Conservation (phyloP, 2,329 filamentous ascomycete genomes). For the Orbilia oligospora region DNA sequence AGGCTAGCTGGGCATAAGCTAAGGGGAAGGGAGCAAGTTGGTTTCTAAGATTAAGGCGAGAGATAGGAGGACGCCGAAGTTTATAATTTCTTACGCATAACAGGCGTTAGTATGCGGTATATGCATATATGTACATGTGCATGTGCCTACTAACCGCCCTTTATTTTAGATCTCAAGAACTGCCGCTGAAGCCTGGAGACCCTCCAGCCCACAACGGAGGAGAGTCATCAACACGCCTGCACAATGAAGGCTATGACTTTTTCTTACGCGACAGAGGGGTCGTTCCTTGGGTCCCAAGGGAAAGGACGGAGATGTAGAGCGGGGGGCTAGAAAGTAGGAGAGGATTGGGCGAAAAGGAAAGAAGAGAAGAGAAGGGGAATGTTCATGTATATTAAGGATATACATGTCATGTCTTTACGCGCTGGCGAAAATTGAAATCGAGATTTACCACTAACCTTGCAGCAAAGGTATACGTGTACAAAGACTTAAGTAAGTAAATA, state of each 20-base stretch:
- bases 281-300: background rate
- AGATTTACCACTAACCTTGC: conserved; percentile 17
- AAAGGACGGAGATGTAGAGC: too few relatives aligned
- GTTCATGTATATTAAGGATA: too few relatives aligned
- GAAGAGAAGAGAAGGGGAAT: background rate
- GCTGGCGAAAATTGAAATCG: conserved; percentile 5
- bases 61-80: too few relatives aligned
- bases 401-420: too few relatives aligned
- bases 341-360: too few relatives aligned
- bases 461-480: background rate
- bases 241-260: background rate
- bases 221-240: too few relatives aligned
- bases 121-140: background rate
- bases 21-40: too few relatives aligned
- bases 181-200: conserved; percentile 7
- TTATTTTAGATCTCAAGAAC: conserved; percentile 4
- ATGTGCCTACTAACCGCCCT: background rate
- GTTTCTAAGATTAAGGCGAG: too few relatives aligned
- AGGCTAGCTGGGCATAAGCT: background rate
- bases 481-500: too few relatives aligned
- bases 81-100: background rate
- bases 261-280: background rate
- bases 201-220: background rate
- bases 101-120: too few relatives aligned
- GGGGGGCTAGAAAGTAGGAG: too few relatives aligned